These are phyloP conservation scores for Centaurea solstitialis DNA, from an alignment of 129 eudicot genomes.

Conservation along the genomic window DNA sequence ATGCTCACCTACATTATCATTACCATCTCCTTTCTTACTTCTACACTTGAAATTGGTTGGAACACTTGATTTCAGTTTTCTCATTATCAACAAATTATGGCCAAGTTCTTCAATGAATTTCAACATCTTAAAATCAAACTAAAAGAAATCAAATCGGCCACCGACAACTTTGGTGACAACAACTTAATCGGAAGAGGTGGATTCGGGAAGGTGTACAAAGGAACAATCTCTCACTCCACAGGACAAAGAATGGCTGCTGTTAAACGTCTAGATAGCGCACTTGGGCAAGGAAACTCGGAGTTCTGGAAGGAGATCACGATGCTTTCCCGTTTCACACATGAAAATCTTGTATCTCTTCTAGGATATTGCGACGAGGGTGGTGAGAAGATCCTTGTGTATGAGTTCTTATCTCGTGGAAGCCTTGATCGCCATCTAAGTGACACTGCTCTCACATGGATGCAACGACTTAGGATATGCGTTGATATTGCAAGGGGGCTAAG, in stretches of 20 bases:
- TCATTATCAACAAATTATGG: not conserved
- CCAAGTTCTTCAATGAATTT: not conserved
- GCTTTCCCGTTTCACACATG: constrained; percentile 3
- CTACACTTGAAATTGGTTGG: not conserved
- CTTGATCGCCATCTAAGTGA: not conserved
- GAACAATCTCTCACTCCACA: not conserved
- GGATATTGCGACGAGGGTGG: constrained; percentile 7
- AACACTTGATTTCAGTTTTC: not conserved
- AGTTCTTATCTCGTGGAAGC: constrained; percentile 2
- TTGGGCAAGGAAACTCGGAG: constrained; percentile 9
- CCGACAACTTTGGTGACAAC: not conserved
- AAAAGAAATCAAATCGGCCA: constrained; percentile 13
- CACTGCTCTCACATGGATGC: constrained; percentile 18
- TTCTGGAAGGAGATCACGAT: constrained; percentile 1
- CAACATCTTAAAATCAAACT: not conserved
- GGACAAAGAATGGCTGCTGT: not conserved
- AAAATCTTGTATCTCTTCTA: constrained; percentile 11
- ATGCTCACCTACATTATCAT: too few relatives aligned
- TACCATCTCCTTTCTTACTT: not conserved
- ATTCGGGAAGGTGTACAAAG: constrained; percentile 16
- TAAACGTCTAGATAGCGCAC: not conserved
- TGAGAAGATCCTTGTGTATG: constrained; percentile 6
- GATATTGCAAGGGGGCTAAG: constrained; percentile 27
- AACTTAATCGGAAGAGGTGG: constrained; percentile 11
- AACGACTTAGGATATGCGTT: constrained; percentile 26